Evolutionary conservation across 371 early-diverging fungal species (phyloP).

Genomic region (Circinella umbellata): DNA sequence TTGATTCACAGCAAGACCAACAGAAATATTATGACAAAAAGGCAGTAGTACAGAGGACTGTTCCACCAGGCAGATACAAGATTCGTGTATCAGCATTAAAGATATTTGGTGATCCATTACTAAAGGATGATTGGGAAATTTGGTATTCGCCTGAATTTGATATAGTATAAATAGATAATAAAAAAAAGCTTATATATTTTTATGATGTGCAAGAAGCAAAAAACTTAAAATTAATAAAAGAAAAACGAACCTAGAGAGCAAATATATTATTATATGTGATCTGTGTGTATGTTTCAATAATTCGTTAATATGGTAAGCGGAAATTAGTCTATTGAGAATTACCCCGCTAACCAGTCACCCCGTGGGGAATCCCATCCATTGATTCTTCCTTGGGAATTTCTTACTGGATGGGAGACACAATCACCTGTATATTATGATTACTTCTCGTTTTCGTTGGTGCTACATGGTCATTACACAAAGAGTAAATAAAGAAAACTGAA

Average conservation of each 20-base stretch:
- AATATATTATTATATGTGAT: no score
- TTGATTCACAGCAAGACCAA: neutral
- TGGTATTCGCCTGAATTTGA: constrained; percentile 23
- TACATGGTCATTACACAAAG: neutral
- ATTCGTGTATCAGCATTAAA: constrained; percentile 20
- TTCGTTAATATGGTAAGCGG: neutral
- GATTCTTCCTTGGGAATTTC: no score
- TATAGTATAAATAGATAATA: neutral
- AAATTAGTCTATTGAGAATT: neutral
- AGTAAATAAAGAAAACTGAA: no score
- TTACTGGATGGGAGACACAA: no score
- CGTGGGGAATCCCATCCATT: no score
- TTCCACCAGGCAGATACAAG: constrained; percentile 16
- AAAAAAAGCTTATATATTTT: neutral
- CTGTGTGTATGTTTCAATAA: no score
- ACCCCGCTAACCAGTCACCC: no score
- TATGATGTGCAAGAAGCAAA: no score
- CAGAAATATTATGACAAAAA: neutral
- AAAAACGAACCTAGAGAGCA: no score
- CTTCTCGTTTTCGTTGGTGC: neutral
- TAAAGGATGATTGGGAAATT: constrained; percentile 22
- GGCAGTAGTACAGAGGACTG: neutral
- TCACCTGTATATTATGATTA: no score
- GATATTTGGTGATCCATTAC: constrained; percentile 23
- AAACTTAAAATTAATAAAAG: no score